These are phyloP conservation scores for Cladobotryum mycophilum DNA, from an alignment of 2,329 filamentous ascomycete species.

Conservation along the genomic window DNA sequence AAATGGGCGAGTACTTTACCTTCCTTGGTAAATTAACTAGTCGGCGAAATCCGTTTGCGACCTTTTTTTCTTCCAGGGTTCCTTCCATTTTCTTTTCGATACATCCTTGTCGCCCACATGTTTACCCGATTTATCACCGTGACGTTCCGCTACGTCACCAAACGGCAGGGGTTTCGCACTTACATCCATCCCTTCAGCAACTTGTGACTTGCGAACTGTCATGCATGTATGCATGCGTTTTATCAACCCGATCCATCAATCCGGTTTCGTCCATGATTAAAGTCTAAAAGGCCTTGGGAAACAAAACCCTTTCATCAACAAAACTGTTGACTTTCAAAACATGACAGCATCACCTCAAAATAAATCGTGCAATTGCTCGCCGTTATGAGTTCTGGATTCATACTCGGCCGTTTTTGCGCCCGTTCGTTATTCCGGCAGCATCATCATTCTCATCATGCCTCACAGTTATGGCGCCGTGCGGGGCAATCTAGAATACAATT, in stretches of 20 bases:
- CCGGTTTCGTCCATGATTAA: neutral
- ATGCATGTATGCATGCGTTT: neutral
- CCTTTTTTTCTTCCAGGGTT: constrained; percentile 2
- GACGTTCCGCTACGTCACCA: constrained; percentile 17
- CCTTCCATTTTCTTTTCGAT: neutral
- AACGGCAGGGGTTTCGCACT: neutral
- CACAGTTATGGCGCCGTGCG: constrained; percentile 16
- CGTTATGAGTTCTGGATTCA: constrained; percentile 42
- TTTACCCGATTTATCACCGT: constrained; percentile 23
- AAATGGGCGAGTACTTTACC: too few species aligned
- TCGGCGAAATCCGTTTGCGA: constrained; percentile 1
- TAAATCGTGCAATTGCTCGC: constrained; percentile 14
- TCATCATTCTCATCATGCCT: constrained; percentile 12
- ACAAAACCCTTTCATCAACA: neutral
- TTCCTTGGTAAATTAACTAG: too few species aligned
- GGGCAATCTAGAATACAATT: constrained; percentile 20
- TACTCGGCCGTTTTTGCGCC: constrained; percentile 39
- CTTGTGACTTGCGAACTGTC: neutral
- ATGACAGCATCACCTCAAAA: constrained; percentile 1
- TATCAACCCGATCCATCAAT: neutral
- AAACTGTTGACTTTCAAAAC: neutral
- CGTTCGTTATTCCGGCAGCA: constrained; percentile 29
- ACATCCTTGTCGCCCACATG: constrained; percentile 12
- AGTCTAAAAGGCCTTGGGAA: neutral
- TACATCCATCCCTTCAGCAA: neutral